phyloP scores from a whole-genome alignment of 2,329 filamentous ascomycete genomes.

The Ophiostoma himal-ulmi region DNA sequence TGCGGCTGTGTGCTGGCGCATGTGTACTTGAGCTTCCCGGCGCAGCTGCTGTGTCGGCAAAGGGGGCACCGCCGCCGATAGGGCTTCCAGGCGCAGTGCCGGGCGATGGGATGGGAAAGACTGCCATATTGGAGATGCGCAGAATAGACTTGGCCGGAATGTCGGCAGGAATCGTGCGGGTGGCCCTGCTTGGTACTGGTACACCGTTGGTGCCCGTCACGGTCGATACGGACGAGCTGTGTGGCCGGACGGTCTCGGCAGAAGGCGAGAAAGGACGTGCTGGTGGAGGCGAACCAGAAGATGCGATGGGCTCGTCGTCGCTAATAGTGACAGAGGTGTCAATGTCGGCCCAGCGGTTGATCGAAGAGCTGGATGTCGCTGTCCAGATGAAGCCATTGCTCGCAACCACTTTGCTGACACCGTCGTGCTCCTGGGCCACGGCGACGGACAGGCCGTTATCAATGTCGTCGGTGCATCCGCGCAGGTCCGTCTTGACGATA shows the following conservation, averaged over 20 bases:
- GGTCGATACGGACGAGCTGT: slow-evolving; percentile 33
- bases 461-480: slow-evolving; percentile 64
- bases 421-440: slow-evolving; percentile 86
- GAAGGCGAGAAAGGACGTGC: slow-evolving; percentile 15
- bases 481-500: slow-evolving; percentile 92
- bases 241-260: slow-evolving; percentile 22
- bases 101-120: neutral
- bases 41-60: slow-evolving; percentile 28
- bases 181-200: slow-evolving; percentile 14
- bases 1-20: slow-evolving; percentile 38
- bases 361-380: slow-evolving; percentile 81
- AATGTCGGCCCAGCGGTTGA: slow-evolving; percentile 85
- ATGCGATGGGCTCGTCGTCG: slow-evolving; percentile 12
- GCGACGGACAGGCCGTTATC: slow-evolving; percentile 78
- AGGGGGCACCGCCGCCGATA: slow-evolving; percentile 41
- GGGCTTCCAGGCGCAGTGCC: neutral
- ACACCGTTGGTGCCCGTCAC: slow-evolving; percentile 32
- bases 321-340: slow-evolving; percentile 54
- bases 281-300: slow-evolving; percentile 11
- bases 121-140: slow-evolving; percentile 75
- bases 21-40: neutral
- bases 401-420: slow-evolving; percentile 61
- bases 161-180: slow-evolving; percentile 46
- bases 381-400: slow-evolving; percentile 81
- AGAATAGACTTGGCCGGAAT: slow-evolving; percentile 75